Evolutionary conservation across 805 yeast species (phyloP).

Genomic region (Soucietia sequanensis): DNA sequence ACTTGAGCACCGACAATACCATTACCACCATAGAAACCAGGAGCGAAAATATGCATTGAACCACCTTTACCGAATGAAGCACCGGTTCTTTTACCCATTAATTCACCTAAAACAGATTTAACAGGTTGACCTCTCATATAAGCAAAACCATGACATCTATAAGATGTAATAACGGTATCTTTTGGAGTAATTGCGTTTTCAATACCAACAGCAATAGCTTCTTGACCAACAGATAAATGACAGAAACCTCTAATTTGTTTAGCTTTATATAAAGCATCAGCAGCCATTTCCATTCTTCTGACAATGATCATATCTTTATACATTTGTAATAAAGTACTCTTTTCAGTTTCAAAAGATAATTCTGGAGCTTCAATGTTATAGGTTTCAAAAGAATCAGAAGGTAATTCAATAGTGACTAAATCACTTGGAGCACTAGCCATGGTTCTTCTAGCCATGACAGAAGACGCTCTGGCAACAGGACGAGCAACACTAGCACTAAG

Average conservation of each 20-base stretch:
- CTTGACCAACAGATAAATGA: slow-evolving; percentile 97
- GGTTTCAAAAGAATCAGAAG: slow-evolving; percentile 80
- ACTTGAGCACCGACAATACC: slow-evolving; percentile 99
- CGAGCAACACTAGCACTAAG: slow-evolving; percentile 15
- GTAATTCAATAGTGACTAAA: slow-evolving; percentile 57
- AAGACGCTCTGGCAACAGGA: slow-evolving; percentile 12
- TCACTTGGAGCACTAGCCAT: slow-evolving; percentile 36
- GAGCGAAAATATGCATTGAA: slow-evolving; percentile 97
- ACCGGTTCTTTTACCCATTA: slow-evolving; percentile 96
- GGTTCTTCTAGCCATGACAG: slow-evolving; percentile 24
- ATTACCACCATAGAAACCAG: slow-evolving; percentile 97
- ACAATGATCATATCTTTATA: slow-evolving; percentile 93
- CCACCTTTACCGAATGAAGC: slow-evolving; percentile 98
- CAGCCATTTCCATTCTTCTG: slow-evolving; percentile 98
- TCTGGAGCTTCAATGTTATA: slow-evolving; percentile 74
- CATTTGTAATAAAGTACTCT: slow-evolving; percentile 81
- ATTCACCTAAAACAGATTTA: slow-evolving; percentile 86
- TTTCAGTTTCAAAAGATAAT: slow-evolving; percentile 73
- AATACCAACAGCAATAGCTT: slow-evolving; percentile 98
- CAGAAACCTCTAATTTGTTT: slow-evolving; percentile 99
- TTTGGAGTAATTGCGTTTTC: slow-evolving; percentile 85
- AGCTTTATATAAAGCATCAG: slow-evolving; percentile 97
- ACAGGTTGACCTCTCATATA: slow-evolving; percentile 95
- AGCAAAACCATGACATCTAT: slow-evolving; percentile 99
- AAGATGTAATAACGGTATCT: slow-evolving; percentile 93